These are phyloP conservation scores for Cordyceps cateniannulata DNA, from an alignment of 2,329 filamentous ascomycete genomes.

Conservation along the genomic window DNA sequence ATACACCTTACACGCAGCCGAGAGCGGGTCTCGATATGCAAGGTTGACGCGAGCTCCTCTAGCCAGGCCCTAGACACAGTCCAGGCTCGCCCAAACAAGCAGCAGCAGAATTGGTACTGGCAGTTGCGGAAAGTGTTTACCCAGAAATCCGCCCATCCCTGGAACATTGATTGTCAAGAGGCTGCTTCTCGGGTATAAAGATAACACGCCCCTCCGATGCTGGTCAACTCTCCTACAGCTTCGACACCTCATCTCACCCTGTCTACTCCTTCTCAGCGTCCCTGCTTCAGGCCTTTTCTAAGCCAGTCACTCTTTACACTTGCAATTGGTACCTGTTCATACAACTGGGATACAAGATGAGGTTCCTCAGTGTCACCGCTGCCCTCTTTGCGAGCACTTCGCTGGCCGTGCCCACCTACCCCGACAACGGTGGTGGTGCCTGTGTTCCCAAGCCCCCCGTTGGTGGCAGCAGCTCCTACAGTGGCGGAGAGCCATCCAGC, in stretches of 20 bases:
- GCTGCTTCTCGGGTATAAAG: slow-evolving; percentile 8
- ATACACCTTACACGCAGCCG: not conserved
- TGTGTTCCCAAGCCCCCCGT: not conserved
- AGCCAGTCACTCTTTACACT: slow-evolving; percentile 2
- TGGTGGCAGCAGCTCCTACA: not conserved
- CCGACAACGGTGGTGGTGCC: slow-evolving; percentile 1
- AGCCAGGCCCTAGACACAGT: too few relatives aligned
- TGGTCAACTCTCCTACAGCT: not conserved
- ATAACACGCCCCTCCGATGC: not conserved
- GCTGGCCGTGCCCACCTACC: slow-evolving; percentile 14
- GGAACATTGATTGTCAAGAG: not conserved
- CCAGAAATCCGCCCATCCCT: not conserved
- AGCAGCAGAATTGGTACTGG: not conserved
- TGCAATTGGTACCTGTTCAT: not conserved
- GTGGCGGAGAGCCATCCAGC: too few relatives aligned
- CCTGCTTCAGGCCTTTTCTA: not conserved
- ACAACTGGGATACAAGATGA: slow-evolving; percentile 14
- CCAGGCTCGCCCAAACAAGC: not conserved
- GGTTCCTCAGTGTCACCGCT: slow-evolving; percentile 16
- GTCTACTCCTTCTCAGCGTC: slow-evolving; percentile 1
- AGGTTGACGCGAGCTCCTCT: not conserved
- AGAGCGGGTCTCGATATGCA: slow-evolving; percentile 7
- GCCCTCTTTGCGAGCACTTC: slow-evolving; percentile 13
- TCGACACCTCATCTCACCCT: slow-evolving; percentile 3
- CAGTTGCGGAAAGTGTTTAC: not conserved